Conservation (phyloP, 805 yeast genomes). For the Aciculoconidium aculeatum region DNA sequence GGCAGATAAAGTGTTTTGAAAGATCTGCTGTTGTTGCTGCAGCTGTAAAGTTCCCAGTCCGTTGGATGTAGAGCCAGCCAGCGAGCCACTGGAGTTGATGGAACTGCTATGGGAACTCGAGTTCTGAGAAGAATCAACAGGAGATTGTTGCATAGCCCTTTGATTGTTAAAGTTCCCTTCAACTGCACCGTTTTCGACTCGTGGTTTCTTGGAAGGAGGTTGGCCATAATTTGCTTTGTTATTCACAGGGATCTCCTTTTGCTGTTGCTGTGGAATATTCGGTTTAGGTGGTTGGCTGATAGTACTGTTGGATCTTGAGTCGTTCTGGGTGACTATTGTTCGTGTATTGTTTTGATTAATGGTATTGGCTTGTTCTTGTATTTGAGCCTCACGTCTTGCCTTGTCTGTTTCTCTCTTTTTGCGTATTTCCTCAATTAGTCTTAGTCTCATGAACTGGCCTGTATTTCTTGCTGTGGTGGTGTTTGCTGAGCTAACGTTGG, state of each 20-base stretch:
- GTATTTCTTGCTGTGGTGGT: slow-evolving; percentile 29
- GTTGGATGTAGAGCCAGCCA: slow-evolving; percentile 13
- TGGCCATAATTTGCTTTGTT: slow-evolving; percentile 2
- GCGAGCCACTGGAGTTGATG: background rate
- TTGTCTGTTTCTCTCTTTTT: slow-evolving; percentile 49
- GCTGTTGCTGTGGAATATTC: slow-evolving; percentile 24
- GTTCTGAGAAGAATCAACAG: background rate
- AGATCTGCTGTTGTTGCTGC: slow-evolving; percentile 42
- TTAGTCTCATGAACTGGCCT: slow-evolving; percentile 74
- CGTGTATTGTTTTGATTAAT: slow-evolving; percentile 30
- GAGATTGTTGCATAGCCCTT: slow-evolving; percentile 1
- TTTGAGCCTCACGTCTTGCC: slow-evolving; percentile 35
- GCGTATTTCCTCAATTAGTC: slow-evolving; percentile 84
- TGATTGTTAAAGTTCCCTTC: slow-evolving; percentile 1
- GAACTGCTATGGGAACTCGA: background rate
- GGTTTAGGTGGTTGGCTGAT: slow-evolving; percentile 22
- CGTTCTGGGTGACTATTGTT: slow-evolving; percentile 18
- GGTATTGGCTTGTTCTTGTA: slow-evolving; percentile 28
- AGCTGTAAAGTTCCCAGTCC: slow-evolving; percentile 19
- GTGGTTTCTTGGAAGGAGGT: slow-evolving; percentile 1
- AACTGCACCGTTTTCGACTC: slow-evolving; percentile 1
- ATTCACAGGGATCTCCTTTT: slow-evolving; percentile 8
- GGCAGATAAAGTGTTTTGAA: slow-evolving; percentile 34
- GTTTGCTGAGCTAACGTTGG: slow-evolving; percentile 3
- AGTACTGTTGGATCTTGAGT: slow-evolving; percentile 14